phyloP scores from a whole-genome alignment of 2,329 filamentous ascomycete genomes.

The Dichotomopilus funicola region DNA sequence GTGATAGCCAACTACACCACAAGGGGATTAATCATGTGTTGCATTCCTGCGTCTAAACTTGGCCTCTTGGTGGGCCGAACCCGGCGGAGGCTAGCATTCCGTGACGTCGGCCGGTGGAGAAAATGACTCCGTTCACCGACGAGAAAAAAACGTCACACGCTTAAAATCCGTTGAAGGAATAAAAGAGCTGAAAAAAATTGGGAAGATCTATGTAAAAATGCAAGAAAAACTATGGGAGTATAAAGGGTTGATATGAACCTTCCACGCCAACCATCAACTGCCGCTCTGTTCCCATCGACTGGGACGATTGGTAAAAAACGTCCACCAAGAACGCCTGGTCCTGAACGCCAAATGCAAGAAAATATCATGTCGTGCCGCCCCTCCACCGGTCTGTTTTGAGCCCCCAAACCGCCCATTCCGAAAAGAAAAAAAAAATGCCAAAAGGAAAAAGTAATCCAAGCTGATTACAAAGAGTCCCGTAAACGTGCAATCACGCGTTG shows the following conservation, averaged over 20 bases:
- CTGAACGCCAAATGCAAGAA: too few species aligned
- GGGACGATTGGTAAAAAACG: not conserved
- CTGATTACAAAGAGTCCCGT: slow-evolving; percentile 4
- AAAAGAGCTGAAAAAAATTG: not conserved
- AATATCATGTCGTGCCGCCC: too few species aligned
- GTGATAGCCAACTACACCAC: slow-evolving; percentile 24
- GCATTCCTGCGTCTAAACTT: not conserved
- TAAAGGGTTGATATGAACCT: not conserved
- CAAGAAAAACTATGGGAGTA: not conserved
- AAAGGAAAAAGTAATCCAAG: slow-evolving; percentile 7
- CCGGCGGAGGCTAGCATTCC: too few species aligned
- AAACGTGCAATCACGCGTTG: not conserved
- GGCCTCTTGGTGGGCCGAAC: not conserved
- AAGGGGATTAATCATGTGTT: slow-evolving; percentile 14
- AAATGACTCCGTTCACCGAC: too few species aligned
- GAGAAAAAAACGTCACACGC: too few species aligned
- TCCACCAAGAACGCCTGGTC: too few species aligned
- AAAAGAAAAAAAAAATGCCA: not conserved
- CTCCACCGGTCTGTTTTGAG: too few species aligned
- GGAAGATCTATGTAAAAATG: not conserved
- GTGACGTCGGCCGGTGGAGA: too few species aligned
- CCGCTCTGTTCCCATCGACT: not conserved
- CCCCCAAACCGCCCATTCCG: too few species aligned
- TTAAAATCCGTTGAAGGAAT: not conserved
- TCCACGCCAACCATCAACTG: too few species aligned